phyloP scores from a whole-genome alignment of 495 filamentous ascomycete species.

The Penicillium pancosmium region DNA sequence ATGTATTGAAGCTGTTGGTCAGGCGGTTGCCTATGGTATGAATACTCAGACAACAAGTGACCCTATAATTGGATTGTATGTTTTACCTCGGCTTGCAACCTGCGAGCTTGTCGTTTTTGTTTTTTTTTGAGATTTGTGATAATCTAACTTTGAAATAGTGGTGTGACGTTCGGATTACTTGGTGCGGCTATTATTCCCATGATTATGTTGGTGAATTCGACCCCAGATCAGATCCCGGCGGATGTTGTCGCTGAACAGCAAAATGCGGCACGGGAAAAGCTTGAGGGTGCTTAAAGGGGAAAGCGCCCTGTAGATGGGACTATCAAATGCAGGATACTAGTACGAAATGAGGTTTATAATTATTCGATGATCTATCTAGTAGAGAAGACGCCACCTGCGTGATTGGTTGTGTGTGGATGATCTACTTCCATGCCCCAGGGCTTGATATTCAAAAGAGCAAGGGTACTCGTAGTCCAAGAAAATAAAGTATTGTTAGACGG shows the following conservation, averaged over 20 bases:
- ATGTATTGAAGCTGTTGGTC: constrained; percentile 35
- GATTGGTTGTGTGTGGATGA: too few species aligned
- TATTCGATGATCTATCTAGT: too few species aligned
- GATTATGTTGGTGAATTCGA: constrained; percentile 34
- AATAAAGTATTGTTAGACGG: constrained; percentile 29
- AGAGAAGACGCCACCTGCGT: too few species aligned
- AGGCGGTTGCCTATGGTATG: constrained; percentile 35
- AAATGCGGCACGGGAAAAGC: constrained; percentile 22
- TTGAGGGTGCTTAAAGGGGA: constrained; percentile 4
- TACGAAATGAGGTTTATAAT: too few species aligned
- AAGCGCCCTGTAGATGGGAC: too few species aligned
- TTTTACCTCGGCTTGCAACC: neutral
- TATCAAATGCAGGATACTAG: too few species aligned
- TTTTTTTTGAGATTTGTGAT: neutral
- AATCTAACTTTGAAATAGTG: constrained; percentile 12
- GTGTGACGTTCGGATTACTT: constrained; percentile 30
- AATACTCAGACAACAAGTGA: constrained; percentile 34
- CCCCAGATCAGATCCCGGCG: constrained; percentile 33
- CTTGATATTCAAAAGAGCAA: neutral
- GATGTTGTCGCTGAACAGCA: constrained; percentile 34
- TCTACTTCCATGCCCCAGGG: too few species aligned
- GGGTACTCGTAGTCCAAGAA: neutral
- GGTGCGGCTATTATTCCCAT: constrained; percentile 27
- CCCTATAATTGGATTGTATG: constrained; percentile 33
- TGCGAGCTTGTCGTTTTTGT: neutral